Evolutionary conservation across 2,329 filamentous ascomycete species (phyloP).

Genomic region (Lachnellula subtilissima): DNA sequence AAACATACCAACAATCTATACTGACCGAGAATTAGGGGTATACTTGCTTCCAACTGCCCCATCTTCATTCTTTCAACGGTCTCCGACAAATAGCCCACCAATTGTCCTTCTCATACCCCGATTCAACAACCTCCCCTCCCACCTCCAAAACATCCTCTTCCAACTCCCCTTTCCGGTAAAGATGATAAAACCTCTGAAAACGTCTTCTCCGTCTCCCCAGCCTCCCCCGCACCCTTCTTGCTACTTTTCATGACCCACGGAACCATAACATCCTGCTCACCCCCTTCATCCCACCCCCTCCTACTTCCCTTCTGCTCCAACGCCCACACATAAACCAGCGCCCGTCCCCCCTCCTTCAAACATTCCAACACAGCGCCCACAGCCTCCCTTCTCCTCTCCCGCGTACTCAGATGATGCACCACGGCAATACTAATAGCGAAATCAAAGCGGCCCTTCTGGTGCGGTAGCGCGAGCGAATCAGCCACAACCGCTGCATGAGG

Average conservation of each 20-base stretch:
- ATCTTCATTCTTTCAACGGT: not conserved
- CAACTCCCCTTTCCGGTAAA: slow-evolving; percentile 82
- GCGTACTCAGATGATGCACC: slow-evolving; percentile 85
- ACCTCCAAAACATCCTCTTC: slow-evolving; percentile 71
- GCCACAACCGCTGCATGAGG: slow-evolving; percentile 70
- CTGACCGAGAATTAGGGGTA: not conserved
- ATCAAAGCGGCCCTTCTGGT: slow-evolving; percentile 64
- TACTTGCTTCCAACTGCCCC: not conserved
- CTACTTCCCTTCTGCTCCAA: slow-evolving; percentile 85
- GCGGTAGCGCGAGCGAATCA: slow-evolving; percentile 79
- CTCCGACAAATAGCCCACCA: slow-evolving; percentile 75
- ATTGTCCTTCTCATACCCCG: slow-evolving; percentile 94
- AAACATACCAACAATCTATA: not conserved
- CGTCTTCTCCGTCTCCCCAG: slow-evolving; percentile 33
- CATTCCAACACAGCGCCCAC: slow-evolving; percentile 66
- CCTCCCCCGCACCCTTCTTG: slow-evolving; percentile 32
- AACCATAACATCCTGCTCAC: slow-evolving; percentile 87
- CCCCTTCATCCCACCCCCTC: slow-evolving; percentile 79
- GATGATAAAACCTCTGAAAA: slow-evolving; percentile 90
- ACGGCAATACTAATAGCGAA: slow-evolving; percentile 95
- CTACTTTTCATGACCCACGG: slow-evolving; percentile 71
- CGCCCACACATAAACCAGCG: slow-evolving; percentile 90
- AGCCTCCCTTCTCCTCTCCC: slow-evolving; percentile 65
- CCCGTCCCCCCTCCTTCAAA: slow-evolving; percentile 56
- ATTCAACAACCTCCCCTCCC: slow-evolving; percentile 70